Percentiles rank a stretch among this genome's conserved stretches.
Conservation (phyloP, 352 stramenopile species). For the Poterioochromonas sp. region DNA sequence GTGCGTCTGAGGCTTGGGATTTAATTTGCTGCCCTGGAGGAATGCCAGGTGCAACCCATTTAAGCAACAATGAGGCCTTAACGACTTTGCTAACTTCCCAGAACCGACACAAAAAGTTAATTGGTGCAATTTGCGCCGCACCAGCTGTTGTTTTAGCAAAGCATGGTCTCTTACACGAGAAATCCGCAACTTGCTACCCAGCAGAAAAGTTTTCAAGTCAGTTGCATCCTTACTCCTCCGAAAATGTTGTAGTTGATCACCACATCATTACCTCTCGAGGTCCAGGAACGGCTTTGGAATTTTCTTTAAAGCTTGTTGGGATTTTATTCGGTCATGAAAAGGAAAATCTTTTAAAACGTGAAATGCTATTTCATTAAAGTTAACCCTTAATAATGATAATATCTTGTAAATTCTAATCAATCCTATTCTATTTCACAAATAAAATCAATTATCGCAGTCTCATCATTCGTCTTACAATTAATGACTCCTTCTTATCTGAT, state of each 20-base stretch:
- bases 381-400: no score
- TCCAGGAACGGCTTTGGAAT: conserved; percentile 46
- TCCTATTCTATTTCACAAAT: no score
- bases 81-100: conserved; percentile 46
- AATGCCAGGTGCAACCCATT: conserved; percentile 47
- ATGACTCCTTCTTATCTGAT: neutral
- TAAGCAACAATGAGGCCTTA: conserved; percentile 44
- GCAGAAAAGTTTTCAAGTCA: conserved; percentile 26
- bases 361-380: conserved; percentile 39
- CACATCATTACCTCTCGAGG: conserved; percentile 45
- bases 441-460: no score
- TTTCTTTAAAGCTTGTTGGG: conserved; percentile 45
- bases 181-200: conserved; percentile 50
- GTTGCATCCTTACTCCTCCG: neutral
- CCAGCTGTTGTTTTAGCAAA: conserved; percentile 52
- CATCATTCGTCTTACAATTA: neutral
- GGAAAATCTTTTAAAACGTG: conserved; percentile 33
- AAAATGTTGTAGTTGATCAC: conserved; percentile 42
- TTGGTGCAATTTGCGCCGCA: conserved; percentile 53
- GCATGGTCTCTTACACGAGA: conserved; percentile 47
- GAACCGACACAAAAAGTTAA: conserved; percentile 36
- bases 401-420: no score
- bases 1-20: conserved; percentile 48
- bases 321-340: conserved; percentile 42
- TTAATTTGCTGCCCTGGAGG: neutral